Base-by-base conservation (phyloP, 495 filamentous ascomycete species). In the Chaetomium tenue region DNA sequence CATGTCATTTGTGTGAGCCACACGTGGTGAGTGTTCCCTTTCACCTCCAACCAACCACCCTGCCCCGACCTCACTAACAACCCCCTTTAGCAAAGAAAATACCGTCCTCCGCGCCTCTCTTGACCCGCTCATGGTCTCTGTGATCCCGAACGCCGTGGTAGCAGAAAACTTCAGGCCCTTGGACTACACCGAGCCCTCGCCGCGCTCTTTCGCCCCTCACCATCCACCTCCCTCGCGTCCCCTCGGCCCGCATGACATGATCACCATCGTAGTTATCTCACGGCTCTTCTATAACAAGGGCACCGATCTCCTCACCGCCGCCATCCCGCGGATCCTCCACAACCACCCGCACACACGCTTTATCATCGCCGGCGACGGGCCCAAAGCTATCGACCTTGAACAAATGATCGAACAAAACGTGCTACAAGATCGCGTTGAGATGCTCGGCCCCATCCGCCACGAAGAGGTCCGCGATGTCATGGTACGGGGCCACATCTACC, bases 201-300 rank as follows among this genome's bases (percentile, higher is more conserved):
- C 55, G 16, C 5, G 20, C 22, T 40, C 58, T 9, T 65, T 63
- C 52, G 12, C 5, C 48, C 23, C 26, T 8, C 62, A 64, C 15
- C 39, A 59, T 55, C 63, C 68, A 5, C 65, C 66, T 64, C 80
- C 76, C 68, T 81, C 63, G 70, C 84, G 64, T 71, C 85, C 50
- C 44, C 81, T 96, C 23, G 89, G 90, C 0, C 91, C 92, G 2
- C 81, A 91, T 58, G 91, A 95, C 66, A 90, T 84, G 16, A 94
- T 98, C 66, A 98, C 93, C 5, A 98, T 98, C 62, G 92, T 98
- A 0, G 93, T 98, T 5, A 93, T 98, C 37, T 97, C 93, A 6
- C 91, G 94, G 23, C 89, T 98, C 15, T 98, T 97, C 75, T 97
- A 98, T 79, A 98, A 98, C 77, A 98, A 98, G 74, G 94, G 94